A percentile compares a stretch with the other conserved stretches of the same genome.
phyloP scores from a whole-genome alignment of 2,329 filamentous ascomycete genomes.

The Talaromyces sp. region DNA sequence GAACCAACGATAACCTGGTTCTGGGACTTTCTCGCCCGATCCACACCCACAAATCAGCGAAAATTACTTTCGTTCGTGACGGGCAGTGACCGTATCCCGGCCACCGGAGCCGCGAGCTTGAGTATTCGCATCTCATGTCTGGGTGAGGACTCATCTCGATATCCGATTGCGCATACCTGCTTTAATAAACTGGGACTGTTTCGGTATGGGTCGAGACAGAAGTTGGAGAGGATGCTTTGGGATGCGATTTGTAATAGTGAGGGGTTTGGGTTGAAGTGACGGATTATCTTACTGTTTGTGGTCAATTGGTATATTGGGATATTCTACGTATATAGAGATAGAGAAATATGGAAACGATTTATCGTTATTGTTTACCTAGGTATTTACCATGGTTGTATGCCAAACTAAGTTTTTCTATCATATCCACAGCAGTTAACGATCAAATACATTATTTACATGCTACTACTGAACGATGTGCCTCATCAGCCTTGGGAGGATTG shows the following conservation, averaged over 20 bases:
- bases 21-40: conserved; percentile 74
- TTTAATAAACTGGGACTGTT: conserved; percentile 83
- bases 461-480: not conserved
- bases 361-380: no score
- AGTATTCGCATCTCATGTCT: conserved; percentile 73
- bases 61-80: conserved; percentile 84
- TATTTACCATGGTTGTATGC: no score
- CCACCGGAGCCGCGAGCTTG: conserved; percentile 78
- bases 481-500: not conserved
- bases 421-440: not conserved
- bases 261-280: conserved; percentile 86
- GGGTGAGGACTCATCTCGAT: conserved; percentile 70
- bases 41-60: conserved; percentile 67
- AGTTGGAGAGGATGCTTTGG: conserved; percentile 73
- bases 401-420: no score
- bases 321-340: not conserved
- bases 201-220: conserved; percentile 65
- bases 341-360: not conserved
- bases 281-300: conserved; percentile 23
- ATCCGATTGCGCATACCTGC: conserved; percentile 83
- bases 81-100: conserved; percentile 84
- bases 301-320: not conserved
- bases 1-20: conserved; percentile 80
- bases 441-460: not conserved
- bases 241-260: conserved; percentile 85